A percentile compares a stretch with the other conserved stretches of the same genome.
These are phyloP conservation scores for Glarea lozoyensis DNA, from an alignment of 495 filamentous ascomycete genomes.

Conservation along the genomic window DNA sequence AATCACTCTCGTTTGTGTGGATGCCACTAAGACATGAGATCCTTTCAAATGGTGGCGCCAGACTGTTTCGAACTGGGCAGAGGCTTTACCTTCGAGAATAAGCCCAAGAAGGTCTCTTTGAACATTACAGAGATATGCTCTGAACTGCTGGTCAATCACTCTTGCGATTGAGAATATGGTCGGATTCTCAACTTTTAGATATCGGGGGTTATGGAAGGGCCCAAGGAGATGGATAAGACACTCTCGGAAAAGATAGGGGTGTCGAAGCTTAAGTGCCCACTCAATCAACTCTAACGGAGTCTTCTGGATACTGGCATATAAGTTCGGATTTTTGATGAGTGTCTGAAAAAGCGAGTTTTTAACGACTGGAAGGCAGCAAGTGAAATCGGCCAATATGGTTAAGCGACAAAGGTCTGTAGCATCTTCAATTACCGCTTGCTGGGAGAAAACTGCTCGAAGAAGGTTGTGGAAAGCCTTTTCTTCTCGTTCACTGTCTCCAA, in stretches of 20 bases:
- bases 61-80: neutral
- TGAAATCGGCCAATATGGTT: slow-evolving; percentile 10
- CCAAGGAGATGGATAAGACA: slow-evolving; percentile 5
- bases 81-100: neutral
- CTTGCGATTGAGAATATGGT: neutral
- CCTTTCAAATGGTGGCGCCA: neutral
- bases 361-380: slow-evolving; percentile 3
- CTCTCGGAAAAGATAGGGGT: slow-evolving; percentile 5
- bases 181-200: neutral
- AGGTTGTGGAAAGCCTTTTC: slow-evolving; percentile 2
- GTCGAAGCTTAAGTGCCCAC: neutral
- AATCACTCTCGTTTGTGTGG: no score
- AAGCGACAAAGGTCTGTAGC: neutral
- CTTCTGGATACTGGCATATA: neutral
- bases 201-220: slow-evolving; percentile 1
- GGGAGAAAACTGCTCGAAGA: slow-evolving; percentile 5
- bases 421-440: neutral
- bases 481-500: neutral
- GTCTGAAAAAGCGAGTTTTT: neutral
- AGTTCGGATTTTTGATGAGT: neutral
- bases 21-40: neutral
- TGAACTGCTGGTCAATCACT: neutral
- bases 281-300: neutral
- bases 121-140: neutral
- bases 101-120: neutral